These are phyloP conservation scores for Hanseniaspora pseudoguilliermondii DNA, from an alignment of 805 yeast genomes.

Conservation along the genomic window DNA sequence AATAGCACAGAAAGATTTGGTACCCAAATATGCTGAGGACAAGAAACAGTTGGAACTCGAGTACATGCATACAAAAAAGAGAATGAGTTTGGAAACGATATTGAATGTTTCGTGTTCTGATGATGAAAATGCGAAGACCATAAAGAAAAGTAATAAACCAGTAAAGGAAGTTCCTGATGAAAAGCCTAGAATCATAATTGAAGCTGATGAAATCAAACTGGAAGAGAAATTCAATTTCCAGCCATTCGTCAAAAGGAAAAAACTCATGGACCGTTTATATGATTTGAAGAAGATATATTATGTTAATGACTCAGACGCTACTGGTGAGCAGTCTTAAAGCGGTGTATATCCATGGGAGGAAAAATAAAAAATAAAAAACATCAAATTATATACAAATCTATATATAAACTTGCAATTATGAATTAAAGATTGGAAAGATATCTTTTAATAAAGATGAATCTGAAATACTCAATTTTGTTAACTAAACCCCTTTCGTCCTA, in stretches of 20 bases:
- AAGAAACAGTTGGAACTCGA: neutral
- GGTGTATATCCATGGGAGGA: no score
- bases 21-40: neutral
- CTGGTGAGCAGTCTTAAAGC: neutral
- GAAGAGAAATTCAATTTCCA: conserved; percentile 21
- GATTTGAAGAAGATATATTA: conserved; percentile 22
- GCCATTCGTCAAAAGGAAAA: conserved; percentile 25
- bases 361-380: no score
- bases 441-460: no score
- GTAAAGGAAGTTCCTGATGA: neutral
- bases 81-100: conserved; percentile 7
- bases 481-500: neutral
- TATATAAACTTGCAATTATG: no score
- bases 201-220: conserved; percentile 15
- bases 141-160: neutral
- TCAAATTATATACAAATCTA: no score
- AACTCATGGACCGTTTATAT: conserved; percentile 25
- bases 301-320: conserved; percentile 2
- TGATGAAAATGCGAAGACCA: neutral
- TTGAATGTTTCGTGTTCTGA: neutral
- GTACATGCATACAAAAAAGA: neutral
- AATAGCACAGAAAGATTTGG: neutral
- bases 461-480: no score
- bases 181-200: neutral
- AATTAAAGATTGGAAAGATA: no score